Percentiles rank a stretch among this genome's conserved stretches.
These are phyloP conservation scores for Blepharisma japonicum DNA, from an alignment of 73 alveolate species.

Conservation along the genomic window DNA sequence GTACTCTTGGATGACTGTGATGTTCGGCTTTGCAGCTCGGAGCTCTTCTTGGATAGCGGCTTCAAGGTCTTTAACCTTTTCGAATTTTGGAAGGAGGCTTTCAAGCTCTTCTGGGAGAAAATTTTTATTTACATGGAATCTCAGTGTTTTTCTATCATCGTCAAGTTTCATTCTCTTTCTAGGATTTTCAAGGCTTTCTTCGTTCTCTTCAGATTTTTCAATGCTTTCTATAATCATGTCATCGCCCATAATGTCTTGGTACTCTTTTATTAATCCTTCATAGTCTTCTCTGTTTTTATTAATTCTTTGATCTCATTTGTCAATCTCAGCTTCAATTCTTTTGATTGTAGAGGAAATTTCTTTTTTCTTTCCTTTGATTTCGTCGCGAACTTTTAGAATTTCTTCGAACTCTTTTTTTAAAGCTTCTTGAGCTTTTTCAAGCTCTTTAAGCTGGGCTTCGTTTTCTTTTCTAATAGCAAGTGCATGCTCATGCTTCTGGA, in stretches of 20 bases:
- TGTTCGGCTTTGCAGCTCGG: conserved; percentile 54
- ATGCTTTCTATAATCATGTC: background rate
- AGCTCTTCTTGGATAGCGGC: conserved; percentile 33
- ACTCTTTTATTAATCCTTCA: conserved; percentile 35
- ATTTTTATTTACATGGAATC: background rate
- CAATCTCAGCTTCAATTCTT: conserved; percentile 14
- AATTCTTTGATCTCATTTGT: conserved; percentile 1
- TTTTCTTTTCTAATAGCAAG: background rate
- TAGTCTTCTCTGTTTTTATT: background rate
- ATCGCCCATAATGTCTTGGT: background rate
- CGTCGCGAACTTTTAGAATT: background rate
- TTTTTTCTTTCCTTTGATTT: background rate
- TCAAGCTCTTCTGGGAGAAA: background rate
- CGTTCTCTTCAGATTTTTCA: conserved; percentile 24
- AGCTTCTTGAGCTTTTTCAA: background rate
- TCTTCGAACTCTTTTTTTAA: conserved; percentile 17
- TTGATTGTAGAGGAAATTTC: conserved; percentile 24
- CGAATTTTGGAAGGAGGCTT: background rate
- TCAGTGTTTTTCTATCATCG: conserved; percentile 44
- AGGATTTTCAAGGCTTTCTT: conserved; percentile 24
- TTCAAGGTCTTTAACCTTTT: background rate
- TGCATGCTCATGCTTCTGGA: background rate
- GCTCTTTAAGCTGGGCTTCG: conserved; percentile 19
- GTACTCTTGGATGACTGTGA: conserved; percentile 57
- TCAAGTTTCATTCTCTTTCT: conserved; percentile 23